Evolutionary conservation across 331 rosid genomes (phyloP), one percentile per base, ranked within the genome.

Genomic region (Pyracantha coccinea): DNA sequence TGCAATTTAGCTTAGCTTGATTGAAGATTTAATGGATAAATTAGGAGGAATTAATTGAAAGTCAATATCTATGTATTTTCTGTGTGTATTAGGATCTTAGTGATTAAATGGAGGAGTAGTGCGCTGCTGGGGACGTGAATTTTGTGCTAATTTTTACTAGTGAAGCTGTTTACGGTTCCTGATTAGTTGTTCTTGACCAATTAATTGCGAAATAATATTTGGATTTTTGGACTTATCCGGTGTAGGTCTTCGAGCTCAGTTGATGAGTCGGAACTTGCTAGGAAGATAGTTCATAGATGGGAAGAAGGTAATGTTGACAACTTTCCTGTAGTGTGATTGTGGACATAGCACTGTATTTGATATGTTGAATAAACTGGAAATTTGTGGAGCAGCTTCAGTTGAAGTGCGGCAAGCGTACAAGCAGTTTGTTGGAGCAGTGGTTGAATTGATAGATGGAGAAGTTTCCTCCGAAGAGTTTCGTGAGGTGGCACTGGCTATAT

Each of bases 401-500:
- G 95, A 94, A 73, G 86, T 90, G 77, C 81, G 98, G 33, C 92
- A 91, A 78, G 96, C 95, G 31, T 94, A 94, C 87, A 94, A 87
- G 82, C 88, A 90, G 78, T 94, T 94, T 77, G 78, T 88, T 71
- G 97, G 86, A 35, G 96, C 88, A 15, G 90, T 94, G 69, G 93
- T 86, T 63, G 96, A 85, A 72, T 82, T 94, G 92, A 82, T 87
- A 60, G 96, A 91, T 70, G 87, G 91, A 63, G 98, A 94, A 82
- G 87, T 86, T 80, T 92, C 89, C 47, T 86, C 98, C 0, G 97
- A 94, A 73, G 98, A 92, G 88, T 89, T 94, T 75, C 89, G 84
- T 2, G 92, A 88, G 79, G 89, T 91, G 86, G 97, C 85, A 6
- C 61, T 94, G 55, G 29, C 88, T 14, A 78, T 86, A 65, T 90